These are phyloP conservation scores for Penicillium sclerotiorum DNA, from an alignment of 2,329 filamentous ascomycete genomes.

Conservation along the genomic window DNA sequence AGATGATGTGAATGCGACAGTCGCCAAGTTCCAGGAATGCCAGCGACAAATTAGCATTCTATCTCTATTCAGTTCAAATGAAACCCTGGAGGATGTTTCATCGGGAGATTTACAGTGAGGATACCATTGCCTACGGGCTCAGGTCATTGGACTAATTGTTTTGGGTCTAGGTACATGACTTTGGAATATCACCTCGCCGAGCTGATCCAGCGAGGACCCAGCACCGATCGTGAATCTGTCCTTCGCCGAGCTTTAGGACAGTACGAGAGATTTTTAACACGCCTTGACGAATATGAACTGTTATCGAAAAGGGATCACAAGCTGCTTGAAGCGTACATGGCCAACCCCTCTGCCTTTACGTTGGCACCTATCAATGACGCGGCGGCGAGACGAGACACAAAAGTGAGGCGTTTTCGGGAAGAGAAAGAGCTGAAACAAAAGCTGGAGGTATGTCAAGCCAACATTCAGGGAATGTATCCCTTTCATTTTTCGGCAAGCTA, in stretches of 20 bases:
- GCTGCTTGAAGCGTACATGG: constrained; percentile 72
- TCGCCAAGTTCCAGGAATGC: constrained; percentile 74
- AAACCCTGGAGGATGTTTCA: constrained; percentile 81
- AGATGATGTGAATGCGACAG: constrained; percentile 66
- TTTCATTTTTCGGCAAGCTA: constrained; percentile 22
- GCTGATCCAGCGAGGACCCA: constrained; percentile 67
- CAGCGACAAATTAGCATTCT: constrained; percentile 68
- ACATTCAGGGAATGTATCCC: constrained; percentile 7
- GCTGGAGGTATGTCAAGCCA: constrained; percentile 65
- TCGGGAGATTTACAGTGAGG: constrained; percentile 77
- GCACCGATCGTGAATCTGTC: constrained; percentile 63
- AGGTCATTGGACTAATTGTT: constrained; percentile 23
- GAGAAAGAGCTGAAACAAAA: constrained; percentile 85
- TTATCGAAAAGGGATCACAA: constrained; percentile 66
- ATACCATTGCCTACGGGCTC: not conserved
- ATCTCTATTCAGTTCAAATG: constrained; percentile 88
- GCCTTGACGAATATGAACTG: constrained; percentile 77
- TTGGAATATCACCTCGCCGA: constrained; percentile 79
- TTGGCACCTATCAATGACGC: constrained; percentile 69
- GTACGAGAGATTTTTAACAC: constrained; percentile 77
- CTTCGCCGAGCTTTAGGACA: constrained; percentile 67
- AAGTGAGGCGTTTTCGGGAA: constrained; percentile 80
- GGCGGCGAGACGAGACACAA: constrained; percentile 72
- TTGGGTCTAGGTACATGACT: constrained; percentile 65
- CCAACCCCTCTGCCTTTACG: constrained; percentile 72